These are phyloP conservation scores for Epichloe brachyelytri DNA, from an alignment of 2,329 filamentous ascomycete genomes.

Conservation along the genomic window DNA sequence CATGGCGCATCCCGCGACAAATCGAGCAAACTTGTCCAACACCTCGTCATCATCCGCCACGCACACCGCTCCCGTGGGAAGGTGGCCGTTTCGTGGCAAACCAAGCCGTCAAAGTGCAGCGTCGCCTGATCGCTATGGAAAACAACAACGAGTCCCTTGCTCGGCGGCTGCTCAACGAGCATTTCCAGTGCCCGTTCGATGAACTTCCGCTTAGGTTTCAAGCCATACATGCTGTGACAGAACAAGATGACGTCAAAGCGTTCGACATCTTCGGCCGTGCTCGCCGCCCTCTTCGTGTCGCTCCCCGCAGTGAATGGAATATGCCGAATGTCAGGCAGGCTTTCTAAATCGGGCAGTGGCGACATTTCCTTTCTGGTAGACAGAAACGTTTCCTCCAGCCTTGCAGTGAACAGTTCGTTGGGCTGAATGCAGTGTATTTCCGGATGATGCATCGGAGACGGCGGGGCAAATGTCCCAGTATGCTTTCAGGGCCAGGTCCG, in stretches of 20 bases:
- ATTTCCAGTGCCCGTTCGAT: slow-evolving; percentile 34
- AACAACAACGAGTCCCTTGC: slow-evolving; percentile 33
- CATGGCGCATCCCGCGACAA: slow-evolving; percentile 34
- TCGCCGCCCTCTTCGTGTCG: neutral
- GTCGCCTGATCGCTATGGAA: slow-evolving; percentile 37
- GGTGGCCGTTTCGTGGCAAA: slow-evolving; percentile 31
- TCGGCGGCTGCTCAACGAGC: slow-evolving; percentile 26
- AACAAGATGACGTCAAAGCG: slow-evolving; percentile 45
- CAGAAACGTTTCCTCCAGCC: neutral
- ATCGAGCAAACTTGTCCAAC: slow-evolving; percentile 38
- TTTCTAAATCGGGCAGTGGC: neutral
- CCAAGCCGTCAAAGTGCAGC: slow-evolving; percentile 33
- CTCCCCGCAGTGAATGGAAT: neutral
- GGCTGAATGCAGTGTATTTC: neutral
- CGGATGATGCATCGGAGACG: slow-evolving; percentile 22
- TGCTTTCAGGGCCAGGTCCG: slow-evolving; percentile 41
- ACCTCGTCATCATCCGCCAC: slow-evolving; percentile 31
- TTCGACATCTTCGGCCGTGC: slow-evolving; percentile 11
- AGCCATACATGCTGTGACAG: slow-evolving; percentile 52
- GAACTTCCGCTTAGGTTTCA: slow-evolving; percentile 32
- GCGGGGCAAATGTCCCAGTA: slow-evolving; percentile 36
- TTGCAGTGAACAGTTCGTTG: neutral
- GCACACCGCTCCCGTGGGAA: slow-evolving; percentile 29
- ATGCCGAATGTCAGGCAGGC: neutral
- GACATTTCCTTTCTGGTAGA: neutral